A percentile compares a stretch with the other conserved stretches of the same genome.
Conservation (phyloP, 2,329 filamentous ascomycete species). For the Botrytis aclada region DNA sequence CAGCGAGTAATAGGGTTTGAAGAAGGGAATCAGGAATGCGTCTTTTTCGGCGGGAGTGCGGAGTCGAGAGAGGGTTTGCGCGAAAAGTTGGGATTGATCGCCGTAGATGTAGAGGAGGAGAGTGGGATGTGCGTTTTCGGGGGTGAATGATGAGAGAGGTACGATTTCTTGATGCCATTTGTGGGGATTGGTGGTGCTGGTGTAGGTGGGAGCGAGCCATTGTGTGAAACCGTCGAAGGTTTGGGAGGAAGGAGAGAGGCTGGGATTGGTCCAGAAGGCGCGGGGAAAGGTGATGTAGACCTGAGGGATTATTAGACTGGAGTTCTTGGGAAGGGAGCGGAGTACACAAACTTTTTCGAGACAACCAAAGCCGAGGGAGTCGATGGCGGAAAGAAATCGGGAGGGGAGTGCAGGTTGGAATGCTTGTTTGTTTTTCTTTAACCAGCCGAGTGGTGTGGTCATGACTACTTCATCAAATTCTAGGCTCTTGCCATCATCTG, state of each 20-base stretch:
- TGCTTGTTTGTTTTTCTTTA: slow-evolving; percentile 42
- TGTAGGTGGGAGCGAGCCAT: slow-evolving; percentile 59
- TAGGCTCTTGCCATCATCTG: slow-evolving; percentile 23
- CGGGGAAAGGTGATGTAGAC: slow-evolving; percentile 53
- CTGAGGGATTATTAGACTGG: slow-evolving; percentile 21
- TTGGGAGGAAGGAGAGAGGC: slow-evolving; percentile 16
- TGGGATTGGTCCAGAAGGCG: slow-evolving; percentile 55
- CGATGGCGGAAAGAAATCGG: slow-evolving; percentile 46
- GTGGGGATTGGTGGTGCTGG: slow-evolving; percentile 46
- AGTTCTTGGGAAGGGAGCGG: not conserved
- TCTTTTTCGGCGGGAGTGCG: slow-evolving; percentile 32
- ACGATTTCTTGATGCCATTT: slow-evolving; percentile 61
- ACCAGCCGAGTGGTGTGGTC: slow-evolving; percentile 50
- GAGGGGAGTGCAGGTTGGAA: slow-evolving; percentile 46
- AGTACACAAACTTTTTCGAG: slow-evolving; percentile 48
- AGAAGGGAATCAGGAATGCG: slow-evolving; percentile 44
- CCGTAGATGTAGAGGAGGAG: slow-evolving; percentile 64
- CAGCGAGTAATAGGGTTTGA: slow-evolving; percentile 62
- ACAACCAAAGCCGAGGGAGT: slow-evolving; percentile 46
- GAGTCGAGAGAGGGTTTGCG: slow-evolving; percentile 25
- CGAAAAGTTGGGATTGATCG: slow-evolving; percentile 40
- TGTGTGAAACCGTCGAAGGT: slow-evolving; percentile 51
- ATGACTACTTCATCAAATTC: slow-evolving; percentile 46
- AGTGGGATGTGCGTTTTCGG: slow-evolving; percentile 55
- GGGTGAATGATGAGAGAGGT: slow-evolving; percentile 54